Evolutionary conservation across 2,329 filamentous ascomycete genomes (phyloP).

Genomic region (Fusarium sp.): DNA sequence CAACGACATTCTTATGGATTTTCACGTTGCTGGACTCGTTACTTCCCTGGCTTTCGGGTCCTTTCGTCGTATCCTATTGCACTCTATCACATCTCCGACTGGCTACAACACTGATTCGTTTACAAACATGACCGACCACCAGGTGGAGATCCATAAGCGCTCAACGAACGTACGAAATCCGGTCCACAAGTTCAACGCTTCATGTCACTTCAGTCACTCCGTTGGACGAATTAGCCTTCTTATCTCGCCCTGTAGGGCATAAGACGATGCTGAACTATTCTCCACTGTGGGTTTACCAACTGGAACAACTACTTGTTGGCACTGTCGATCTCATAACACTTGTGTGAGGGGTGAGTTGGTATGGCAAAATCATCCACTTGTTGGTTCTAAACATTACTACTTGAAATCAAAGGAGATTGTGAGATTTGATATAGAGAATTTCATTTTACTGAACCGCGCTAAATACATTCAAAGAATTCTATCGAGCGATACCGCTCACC

Average conservation of each 20-base stretch:
- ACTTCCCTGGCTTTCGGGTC: not conserved
- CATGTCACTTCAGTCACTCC: not conserved
- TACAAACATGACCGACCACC: not conserved
- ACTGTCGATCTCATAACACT: not conserved
- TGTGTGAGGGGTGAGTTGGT: not conserved
- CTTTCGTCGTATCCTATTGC: not conserved
- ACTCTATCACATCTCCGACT: not conserved
- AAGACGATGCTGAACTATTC: not conserved
- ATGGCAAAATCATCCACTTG: not conserved
- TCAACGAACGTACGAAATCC: not conserved
- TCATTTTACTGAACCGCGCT: slow-evolving; percentile 19
- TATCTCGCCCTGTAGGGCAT: not conserved
- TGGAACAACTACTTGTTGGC: not conserved
- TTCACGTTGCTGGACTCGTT: not conserved
- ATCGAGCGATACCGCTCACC: not conserved
- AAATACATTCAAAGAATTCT: slow-evolving; percentile 25
- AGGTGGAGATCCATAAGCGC: not conserved
- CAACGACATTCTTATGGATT: not conserved
- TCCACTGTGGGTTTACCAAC: not conserved
- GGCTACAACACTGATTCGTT: not conserved
- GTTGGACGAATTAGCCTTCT: not conserved
- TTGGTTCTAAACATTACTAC: not conserved
- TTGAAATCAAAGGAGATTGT: not conserved
- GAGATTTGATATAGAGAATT: not conserved
- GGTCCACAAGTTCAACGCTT: not conserved